Evolutionary conservation across 768 basidiomycete genomes (phyloP).

Genomic region (Boletus sensibilis): DNA sequence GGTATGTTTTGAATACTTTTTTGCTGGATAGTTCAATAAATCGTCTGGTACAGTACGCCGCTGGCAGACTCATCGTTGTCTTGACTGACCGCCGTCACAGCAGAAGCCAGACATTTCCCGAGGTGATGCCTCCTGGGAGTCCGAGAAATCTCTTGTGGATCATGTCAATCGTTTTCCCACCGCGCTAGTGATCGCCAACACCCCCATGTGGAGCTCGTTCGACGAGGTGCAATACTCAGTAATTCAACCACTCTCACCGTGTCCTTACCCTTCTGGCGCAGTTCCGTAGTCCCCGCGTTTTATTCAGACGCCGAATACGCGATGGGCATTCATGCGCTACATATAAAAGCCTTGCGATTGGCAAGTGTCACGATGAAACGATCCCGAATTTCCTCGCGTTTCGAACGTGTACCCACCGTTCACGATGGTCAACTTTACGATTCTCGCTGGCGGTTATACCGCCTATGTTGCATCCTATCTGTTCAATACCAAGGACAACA

Average conservation of each 20-base stretch:
- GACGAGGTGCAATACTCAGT: too few species aligned
- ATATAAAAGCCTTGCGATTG: too few species aligned
- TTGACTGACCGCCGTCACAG: background rate
- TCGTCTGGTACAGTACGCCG: too few species aligned
- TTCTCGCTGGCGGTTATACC: slow-evolving; percentile 65
- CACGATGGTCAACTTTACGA: slow-evolving; percentile 63
- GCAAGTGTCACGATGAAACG: slow-evolving; percentile 8
- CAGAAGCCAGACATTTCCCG: too few species aligned
- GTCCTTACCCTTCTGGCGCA: too few species aligned
- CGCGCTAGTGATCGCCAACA: background rate
- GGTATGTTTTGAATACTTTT: background rate
- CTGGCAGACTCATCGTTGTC: background rate
- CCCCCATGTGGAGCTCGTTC: too few species aligned
- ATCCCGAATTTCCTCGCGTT: background rate
- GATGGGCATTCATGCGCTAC: too few species aligned
- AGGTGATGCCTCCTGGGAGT: background rate
- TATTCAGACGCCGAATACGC: too few species aligned
- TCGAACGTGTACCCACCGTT: background rate
- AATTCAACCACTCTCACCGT: too few species aligned
- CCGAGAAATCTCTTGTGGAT: background rate
- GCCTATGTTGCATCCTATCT: slow-evolving; percentile 62
- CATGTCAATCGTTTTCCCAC: background rate
- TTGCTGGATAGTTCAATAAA: background rate
- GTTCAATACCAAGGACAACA: slow-evolving; percentile 51
- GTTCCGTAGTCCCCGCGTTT: too few species aligned